Conservation (phyloP, 1,139 yeast species). For the Suhomyces bolitotheri region DNA sequence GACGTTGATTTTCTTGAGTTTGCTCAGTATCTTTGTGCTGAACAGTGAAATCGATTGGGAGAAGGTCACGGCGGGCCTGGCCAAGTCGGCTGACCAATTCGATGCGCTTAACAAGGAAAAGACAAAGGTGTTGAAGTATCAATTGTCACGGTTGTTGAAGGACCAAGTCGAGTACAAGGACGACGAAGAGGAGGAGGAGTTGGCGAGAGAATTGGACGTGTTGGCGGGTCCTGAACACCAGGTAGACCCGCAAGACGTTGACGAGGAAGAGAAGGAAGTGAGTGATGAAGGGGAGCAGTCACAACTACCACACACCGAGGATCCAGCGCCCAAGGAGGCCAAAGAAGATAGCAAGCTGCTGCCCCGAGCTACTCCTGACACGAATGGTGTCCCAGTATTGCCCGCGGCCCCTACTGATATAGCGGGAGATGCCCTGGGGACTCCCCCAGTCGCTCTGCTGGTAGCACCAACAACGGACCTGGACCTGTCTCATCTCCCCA, state of each 20-base stretch:
- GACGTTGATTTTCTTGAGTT: constrained; percentile 35
- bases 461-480: too few relatives aligned
- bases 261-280: constrained; percentile 1
- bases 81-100: constrained; percentile 27
- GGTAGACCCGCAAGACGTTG: constrained; percentile 6
- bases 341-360: not conserved
- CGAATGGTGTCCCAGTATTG: constrained; percentile 2
- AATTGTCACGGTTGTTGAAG: constrained; percentile 41
- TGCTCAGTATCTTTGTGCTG: constrained; percentile 31
- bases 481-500: constrained; percentile 8
- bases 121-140: constrained; percentile 40
- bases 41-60: constrained; percentile 34
- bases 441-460: too few relatives aligned
- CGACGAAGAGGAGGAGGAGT: constrained; percentile 28
- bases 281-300: not conserved
- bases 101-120: constrained; percentile 33
- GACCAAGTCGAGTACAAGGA: constrained; percentile 35
- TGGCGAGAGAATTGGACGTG: constrained; percentile 20
- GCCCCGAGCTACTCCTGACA: not conserved
- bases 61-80: constrained; percentile 36
- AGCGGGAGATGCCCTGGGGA: not conserved
- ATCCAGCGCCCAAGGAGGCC: not conserved
- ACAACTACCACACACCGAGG: not conserved
- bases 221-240: constrained; percentile 2
- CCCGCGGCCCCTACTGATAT: constrained; percentile 22